Conservation (phyloP, 495 filamentous ascomycete genomes). For the Parachaetomium inaequale region DNA sequence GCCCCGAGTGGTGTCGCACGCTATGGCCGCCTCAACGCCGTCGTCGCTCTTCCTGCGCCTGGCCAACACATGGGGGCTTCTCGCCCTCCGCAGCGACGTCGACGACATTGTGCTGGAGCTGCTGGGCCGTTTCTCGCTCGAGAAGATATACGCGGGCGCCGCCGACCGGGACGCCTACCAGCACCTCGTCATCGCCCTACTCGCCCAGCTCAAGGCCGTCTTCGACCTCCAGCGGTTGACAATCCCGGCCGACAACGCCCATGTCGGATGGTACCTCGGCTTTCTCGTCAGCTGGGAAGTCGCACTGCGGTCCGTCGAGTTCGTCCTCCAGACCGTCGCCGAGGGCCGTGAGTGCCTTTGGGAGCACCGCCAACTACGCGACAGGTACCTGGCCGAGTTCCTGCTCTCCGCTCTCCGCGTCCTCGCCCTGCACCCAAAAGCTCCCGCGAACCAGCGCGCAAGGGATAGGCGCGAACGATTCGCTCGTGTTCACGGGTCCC, state of each 20-base stretch:
- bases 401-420: constrained; percentile 37
- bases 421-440: constrained; percentile 37
- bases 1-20: constrained; percentile 11
- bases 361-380: constrained; percentile 30
- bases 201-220: constrained; percentile 29
- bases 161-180: constrained; percentile 26
- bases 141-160: constrained; percentile 34
- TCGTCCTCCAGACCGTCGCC: constrained; percentile 32
- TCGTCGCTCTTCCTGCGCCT: constrained; percentile 38
- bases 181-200: constrained; percentile 28
- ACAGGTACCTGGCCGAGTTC: constrained; percentile 36
- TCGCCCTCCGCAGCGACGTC: constrained; percentile 37
- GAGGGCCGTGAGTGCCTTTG: constrained; percentile 36
- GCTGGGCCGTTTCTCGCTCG: constrained; percentile 38
- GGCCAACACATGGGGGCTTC: constrained; percentile 28
- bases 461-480: constrained; percentile 35
- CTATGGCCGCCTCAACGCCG: constrained; percentile 32
- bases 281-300: constrained; percentile 40
- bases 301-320: constrained; percentile 35
- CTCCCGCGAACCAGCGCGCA: constrained; percentile 25
- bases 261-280: constrained; percentile 36
- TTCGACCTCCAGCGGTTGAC: constrained; percentile 38
- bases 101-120: constrained; percentile 39
- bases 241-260: constrained; percentile 31
- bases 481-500: constrained; percentile 30